These are phyloP conservation scores for Pluteus cervinus DNA, from an alignment of 768 basidiomycete species.

Conservation along the genomic window DNA sequence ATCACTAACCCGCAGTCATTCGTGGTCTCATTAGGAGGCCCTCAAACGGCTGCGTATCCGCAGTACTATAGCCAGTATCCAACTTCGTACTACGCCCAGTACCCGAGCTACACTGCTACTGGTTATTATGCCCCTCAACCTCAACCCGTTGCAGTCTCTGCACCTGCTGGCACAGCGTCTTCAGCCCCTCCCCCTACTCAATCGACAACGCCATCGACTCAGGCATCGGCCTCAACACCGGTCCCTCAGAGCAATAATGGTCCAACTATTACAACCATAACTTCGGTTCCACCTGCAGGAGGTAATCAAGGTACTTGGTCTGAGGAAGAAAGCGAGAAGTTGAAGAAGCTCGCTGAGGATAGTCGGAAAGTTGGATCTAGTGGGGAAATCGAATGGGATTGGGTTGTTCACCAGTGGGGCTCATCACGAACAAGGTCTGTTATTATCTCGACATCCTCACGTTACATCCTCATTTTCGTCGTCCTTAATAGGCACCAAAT, in stretches of 20 bases:
- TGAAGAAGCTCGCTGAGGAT: slow-evolving; percentile 66
- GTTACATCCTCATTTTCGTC: neutral
- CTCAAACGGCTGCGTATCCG: slow-evolving; percentile 41
- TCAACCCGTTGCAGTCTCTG: slow-evolving; percentile 10
- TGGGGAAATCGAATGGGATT: slow-evolving; percentile 77
- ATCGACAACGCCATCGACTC: slow-evolving; percentile 2
- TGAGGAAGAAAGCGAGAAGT: slow-evolving; percentile 66
- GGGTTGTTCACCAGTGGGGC: slow-evolving; percentile 70
- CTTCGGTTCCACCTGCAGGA: slow-evolving; percentile 25
- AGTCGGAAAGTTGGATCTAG: slow-evolving; percentile 41
- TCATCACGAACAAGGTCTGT: slow-evolving; percentile 63
- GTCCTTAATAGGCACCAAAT: slow-evolving; percentile 62
- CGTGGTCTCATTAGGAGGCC: slow-evolving; percentile 57
- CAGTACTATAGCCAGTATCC: slow-evolving; percentile 51
- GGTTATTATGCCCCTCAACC: slow-evolving; percentile 18
- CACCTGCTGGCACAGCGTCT: slow-evolving; percentile 15
- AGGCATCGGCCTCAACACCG: neutral
- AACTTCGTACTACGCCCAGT: slow-evolving; percentile 56
- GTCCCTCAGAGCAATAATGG: no score
- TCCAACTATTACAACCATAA: slow-evolving; percentile 20
- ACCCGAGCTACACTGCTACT: slow-evolving; percentile 23
- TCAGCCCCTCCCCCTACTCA: slow-evolving; percentile 7
- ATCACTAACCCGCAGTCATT: slow-evolving; percentile 72
- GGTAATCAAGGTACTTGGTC: slow-evolving; percentile 70
- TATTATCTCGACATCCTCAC: neutral